Base-by-base conservation (phyloP, 371 early-diverging fungal species). In the Mortierella polycephala region DNA sequence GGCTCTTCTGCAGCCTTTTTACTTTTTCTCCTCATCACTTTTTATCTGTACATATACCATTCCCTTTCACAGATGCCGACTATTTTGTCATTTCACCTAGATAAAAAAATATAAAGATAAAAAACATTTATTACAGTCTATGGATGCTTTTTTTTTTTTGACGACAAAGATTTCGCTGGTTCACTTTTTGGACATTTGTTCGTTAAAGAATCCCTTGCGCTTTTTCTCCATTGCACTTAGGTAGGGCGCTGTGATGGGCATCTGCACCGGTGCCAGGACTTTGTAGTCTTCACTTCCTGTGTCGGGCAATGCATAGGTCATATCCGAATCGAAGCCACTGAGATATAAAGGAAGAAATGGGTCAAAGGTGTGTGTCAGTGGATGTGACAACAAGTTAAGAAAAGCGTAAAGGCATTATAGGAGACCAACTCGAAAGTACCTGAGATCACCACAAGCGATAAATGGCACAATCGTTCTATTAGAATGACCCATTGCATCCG, bases 171-270 rank as follows among this genome's bases (percentile, higher is more conserved):
- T 46, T 46, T 55, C 5, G 11, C 30, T 55, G 7, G 14, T 37
- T 60, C n/a, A 72, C 70, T 84, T 80, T 72, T 83, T 80, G 20
- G 83, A 77, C 59, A 85, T 72, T 69, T 71, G 72, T 41, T 84
- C 85, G 64, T 90, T 90, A 71, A 87, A 93, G 77, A 90, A 92
- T 57, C 91, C 91, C 49, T 86, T 88, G 49, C 91, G 89, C 74
- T 94, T 95, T 81, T 92, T 84, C 58, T 91, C 91, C 58, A 96
- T 88, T 18, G 94, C 96, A 37, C 91, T 91, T 67, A 94, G 88
- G 84, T 97, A 97, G 13, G 97, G 96, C 46, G 96, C 96, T 51
- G 89, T 90, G 68, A 96, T 96, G 12, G 97, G 97, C 65, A 91
- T 84, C 71, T 97, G 96, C 37, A 92, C 83, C 0, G 96, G 96